A percentile compares a stretch with the other conserved stretches of the same genome.
These are phyloP conservation scores for Penicillium subrubescens DNA, from an alignment of 495 filamentous ascomycete genomes.

Conservation along the genomic window DNA sequence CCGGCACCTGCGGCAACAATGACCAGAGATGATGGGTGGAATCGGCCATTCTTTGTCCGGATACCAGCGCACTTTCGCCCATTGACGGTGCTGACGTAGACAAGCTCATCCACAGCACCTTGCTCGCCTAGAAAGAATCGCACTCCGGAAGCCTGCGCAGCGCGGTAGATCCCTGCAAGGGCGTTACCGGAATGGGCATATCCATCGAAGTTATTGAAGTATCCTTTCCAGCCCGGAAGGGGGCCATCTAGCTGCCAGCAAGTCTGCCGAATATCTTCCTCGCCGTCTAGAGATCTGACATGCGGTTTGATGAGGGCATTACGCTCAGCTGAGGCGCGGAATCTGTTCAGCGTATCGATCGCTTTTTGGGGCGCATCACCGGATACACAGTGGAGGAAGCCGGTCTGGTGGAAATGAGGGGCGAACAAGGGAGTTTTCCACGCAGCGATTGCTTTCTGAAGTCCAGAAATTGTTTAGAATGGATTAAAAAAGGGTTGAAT, in stretches of 20 bases:
- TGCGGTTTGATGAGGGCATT: slow-evolving; percentile 38
- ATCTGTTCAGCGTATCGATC: slow-evolving; percentile 45
- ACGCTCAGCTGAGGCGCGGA: slow-evolving; percentile 42
- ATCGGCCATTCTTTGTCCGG: slow-evolving; percentile 37
- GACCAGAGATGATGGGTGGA: slow-evolving; percentile 38
- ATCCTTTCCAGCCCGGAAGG: slow-evolving; percentile 55
- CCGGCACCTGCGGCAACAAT: slow-evolving; percentile 50
- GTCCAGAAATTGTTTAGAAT: background rate
- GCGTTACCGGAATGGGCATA: slow-evolving; percentile 56
- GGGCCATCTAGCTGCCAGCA: slow-evolving; percentile 50
- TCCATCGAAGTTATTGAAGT: slow-evolving; percentile 56
- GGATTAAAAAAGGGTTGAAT: background rate
- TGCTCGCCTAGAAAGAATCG: slow-evolving; percentile 39
- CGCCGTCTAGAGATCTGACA: slow-evolving; percentile 36
- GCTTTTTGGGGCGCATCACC: slow-evolving; percentile 49
- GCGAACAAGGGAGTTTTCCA: slow-evolving; percentile 56
- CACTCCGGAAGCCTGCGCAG: slow-evolving; percentile 34
- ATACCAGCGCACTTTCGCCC: slow-evolving; percentile 34
- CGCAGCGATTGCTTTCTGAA: slow-evolving; percentile 50
- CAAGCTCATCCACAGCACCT: slow-evolving; percentile 28
- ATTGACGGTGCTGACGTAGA: slow-evolving; percentile 26
- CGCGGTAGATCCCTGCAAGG: slow-evolving; percentile 29
- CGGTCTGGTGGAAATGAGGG: slow-evolving; percentile 56
- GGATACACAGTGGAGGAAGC: slow-evolving; percentile 55
- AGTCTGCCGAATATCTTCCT: slow-evolving; percentile 39